These are phyloP conservation scores for Asterophora parasitica DNA, from an alignment of 768 basidiomycete genomes.

Conservation along the genomic window DNA sequence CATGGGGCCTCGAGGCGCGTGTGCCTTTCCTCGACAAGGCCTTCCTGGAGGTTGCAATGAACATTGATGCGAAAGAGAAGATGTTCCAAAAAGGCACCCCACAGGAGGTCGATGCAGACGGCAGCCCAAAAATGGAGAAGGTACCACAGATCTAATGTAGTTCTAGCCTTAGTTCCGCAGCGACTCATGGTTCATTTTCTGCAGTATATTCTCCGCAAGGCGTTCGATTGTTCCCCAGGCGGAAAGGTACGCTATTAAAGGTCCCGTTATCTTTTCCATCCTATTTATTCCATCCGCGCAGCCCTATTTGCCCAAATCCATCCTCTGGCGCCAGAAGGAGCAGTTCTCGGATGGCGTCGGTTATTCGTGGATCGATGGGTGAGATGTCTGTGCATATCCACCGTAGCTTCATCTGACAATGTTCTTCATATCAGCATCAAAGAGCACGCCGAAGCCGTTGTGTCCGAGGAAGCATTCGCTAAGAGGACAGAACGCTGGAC, in stretches of 20 bases:
- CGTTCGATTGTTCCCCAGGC: constrained; percentile 83
- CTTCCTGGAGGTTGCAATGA: constrained; percentile 94
- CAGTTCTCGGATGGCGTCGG: constrained; percentile 99
- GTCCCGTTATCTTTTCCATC: not conserved
- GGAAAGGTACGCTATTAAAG: constrained; percentile 48
- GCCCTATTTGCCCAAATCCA: constrained; percentile 91
- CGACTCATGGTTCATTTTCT: not conserved
- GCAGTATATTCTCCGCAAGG: constrained; percentile 92
- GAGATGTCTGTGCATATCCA: constrained; percentile 16
- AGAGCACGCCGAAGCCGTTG: constrained; percentile 66
- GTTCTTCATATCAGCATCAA: constrained; percentile 61
- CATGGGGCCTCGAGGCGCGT: constrained; percentile 97
- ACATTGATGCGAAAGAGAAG: constrained; percentile 82
- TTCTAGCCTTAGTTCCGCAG: too few species aligned
- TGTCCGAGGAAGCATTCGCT: constrained; percentile 81
- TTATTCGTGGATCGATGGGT: constrained; percentile 99
- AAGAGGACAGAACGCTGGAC: constrained; percentile 72
- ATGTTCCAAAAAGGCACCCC: constrained; percentile 78
- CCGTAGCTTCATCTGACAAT: constrained; percentile 1
- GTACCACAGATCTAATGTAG: constrained; percentile 28
- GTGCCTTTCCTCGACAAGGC: constrained; percentile 98
- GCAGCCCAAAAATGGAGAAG: constrained; percentile 94
- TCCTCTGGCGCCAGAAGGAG: constrained; percentile 98
- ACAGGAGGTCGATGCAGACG: constrained; percentile 79
- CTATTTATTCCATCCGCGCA: constrained; percentile 22